A percentile compares a stretch with the other conserved stretches of the same genome.
phyloP scores from a whole-genome alignment of 2,329 filamentous ascomycete genomes.

The Coniosporium tulheliwenetii region DNA sequence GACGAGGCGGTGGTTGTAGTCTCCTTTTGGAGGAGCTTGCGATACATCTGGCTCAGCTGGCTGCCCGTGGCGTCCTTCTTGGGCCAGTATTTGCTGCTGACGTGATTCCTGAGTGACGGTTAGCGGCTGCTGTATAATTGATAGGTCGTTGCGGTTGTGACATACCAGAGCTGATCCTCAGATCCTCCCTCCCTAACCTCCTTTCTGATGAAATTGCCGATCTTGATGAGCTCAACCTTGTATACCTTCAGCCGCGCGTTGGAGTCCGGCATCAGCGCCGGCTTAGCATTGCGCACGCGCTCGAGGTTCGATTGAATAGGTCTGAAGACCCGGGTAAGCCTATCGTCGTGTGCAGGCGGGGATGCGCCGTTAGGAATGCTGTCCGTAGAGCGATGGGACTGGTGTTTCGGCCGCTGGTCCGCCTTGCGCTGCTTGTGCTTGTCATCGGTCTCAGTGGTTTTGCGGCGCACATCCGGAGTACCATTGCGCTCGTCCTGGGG shows the following conservation, averaged over 20 bases:
- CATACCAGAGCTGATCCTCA: slow-evolving; percentile 37
- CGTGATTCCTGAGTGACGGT: slow-evolving; percentile 11
- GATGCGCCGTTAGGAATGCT: slow-evolving; percentile 19
- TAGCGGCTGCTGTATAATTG: slow-evolving; percentile 4
- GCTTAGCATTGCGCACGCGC: slow-evolving; percentile 43
- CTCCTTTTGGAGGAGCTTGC: slow-evolving; percentile 17
- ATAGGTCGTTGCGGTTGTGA: slow-evolving; percentile 1
- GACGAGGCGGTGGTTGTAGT: slow-evolving; percentile 1
- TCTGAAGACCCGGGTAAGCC: slow-evolving; percentile 36
- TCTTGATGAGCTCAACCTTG: slow-evolving; percentile 43
- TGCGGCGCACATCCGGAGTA: slow-evolving; percentile 28
- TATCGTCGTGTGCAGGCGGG: slow-evolving; percentile 32
- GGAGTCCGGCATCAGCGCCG: slow-evolving; percentile 45
- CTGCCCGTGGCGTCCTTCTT: slow-evolving; percentile 12
- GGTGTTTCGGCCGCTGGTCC: slow-evolving; percentile 30
- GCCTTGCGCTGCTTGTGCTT: slow-evolving; percentile 37
- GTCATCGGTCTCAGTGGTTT: slow-evolving; percentile 36
- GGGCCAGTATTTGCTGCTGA: slow-evolving; percentile 21
- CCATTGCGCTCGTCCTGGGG: slow-evolving; percentile 18
- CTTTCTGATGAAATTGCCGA: slow-evolving; percentile 46
- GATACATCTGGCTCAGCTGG: slow-evolving; percentile 21
- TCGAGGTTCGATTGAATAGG: slow-evolving; percentile 46
- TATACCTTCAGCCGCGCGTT: slow-evolving; percentile 47
- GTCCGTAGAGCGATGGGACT: slow-evolving; percentile 19
- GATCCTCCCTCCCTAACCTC: slow-evolving; percentile 25